Conservation (phyloP, 768 basidiomycete genomes). For the Pleurotus tuoliensis region DNA sequence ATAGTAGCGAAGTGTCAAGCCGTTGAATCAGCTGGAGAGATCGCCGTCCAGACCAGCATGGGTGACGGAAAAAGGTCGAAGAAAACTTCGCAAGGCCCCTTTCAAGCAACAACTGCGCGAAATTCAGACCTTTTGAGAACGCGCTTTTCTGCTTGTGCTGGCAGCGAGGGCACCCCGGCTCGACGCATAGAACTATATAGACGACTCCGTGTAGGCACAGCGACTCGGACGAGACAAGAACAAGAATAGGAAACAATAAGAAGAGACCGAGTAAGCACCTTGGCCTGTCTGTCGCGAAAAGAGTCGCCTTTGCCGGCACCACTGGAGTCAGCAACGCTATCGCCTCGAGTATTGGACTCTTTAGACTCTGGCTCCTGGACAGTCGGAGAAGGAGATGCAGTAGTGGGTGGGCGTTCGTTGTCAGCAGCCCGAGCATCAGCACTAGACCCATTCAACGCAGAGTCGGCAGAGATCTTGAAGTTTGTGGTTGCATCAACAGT, state of each 20-base stretch:
- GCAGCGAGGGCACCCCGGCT: neutral
- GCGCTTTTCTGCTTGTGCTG: too few species aligned
- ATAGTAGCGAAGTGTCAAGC: constrained; percentile 28
- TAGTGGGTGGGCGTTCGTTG: constrained; percentile 41
- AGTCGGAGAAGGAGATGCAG: constrained; percentile 41
- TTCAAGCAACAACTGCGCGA: too few species aligned
- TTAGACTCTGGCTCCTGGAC: constrained; percentile 46
- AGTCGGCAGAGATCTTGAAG: constrained; percentile 32
- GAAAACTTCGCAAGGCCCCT: too few species aligned
- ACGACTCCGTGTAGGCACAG: too few species aligned
- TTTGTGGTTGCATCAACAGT: neutral
- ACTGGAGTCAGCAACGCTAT: constrained; percentile 42
- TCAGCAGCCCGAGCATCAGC: constrained; percentile 39
- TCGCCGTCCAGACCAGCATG: too few species aligned
- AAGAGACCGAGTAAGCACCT: constrained; percentile 77
- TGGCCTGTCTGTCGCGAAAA: constrained; percentile 75
- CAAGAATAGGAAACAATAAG: constrained; percentile 26
- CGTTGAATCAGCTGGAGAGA: constrained; percentile 34
- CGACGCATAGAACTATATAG: too few species aligned
- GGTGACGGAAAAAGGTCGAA: constrained; percentile 7
- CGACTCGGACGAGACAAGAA: constrained; percentile 11
- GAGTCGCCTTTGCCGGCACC: constrained; percentile 42
- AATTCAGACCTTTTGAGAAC: too few species aligned
- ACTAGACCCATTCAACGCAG: constrained; percentile 33
- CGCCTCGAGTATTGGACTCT: constrained; percentile 45